Percentiles rank a stretch among this genome's conserved stretches.
phyloP scores from a whole-genome alignment of 2,329 filamentous ascomycete genomes.

The Cordyceps pruinosa region DNA sequence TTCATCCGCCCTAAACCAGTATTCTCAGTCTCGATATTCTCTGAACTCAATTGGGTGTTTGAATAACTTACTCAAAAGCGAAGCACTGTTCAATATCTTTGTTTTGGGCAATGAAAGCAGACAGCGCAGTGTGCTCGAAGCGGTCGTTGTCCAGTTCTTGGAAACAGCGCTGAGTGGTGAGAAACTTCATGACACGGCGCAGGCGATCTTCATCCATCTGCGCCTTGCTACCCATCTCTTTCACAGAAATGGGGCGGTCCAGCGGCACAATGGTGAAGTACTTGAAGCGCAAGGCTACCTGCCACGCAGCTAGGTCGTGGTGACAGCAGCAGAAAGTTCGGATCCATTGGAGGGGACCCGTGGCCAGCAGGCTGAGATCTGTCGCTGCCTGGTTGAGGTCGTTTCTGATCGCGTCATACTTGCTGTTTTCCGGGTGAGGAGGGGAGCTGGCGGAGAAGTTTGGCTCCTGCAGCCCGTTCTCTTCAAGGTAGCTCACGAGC shows the following conservation, averaged over 20 bases:
- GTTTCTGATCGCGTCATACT: slow-evolving; percentile 4
- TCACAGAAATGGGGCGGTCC: slow-evolving; percentile 15
- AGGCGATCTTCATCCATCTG: slow-evolving; percentile 19
- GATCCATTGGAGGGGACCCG: slow-evolving; percentile 11
- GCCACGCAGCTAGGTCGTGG: slow-evolving; percentile 19
- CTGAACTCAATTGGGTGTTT: neutral
- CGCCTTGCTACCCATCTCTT: slow-evolving; percentile 17
- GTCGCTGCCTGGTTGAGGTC: slow-evolving; percentile 11
- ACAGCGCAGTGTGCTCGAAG: slow-evolving; percentile 17
- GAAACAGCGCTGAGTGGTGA: slow-evolving; percentile 21
- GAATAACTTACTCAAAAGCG: slow-evolving; percentile 4
- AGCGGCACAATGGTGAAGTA: slow-evolving; percentile 21
- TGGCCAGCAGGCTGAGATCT: slow-evolving; percentile 14
- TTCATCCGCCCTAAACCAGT: slow-evolving; percentile 21
- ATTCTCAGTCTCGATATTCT: no score
- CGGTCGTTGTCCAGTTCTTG: slow-evolving; percentile 15
- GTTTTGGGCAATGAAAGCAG: slow-evolving; percentile 12
- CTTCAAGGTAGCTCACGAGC: slow-evolving; percentile 8
- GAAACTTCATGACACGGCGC: slow-evolving; percentile 17
- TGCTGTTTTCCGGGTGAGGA: neutral
- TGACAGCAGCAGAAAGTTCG: neutral
- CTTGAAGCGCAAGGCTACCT: slow-evolving; percentile 21
- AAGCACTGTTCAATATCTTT: slow-evolving; percentile 15
- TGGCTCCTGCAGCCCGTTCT: neutral
- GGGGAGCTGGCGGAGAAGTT: neutral